A percentile compares a stretch with the other conserved stretches of the same genome.
Evolutionary conservation across 768 basidiomycete genomes (phyloP).

Genomic region (Leccinum ochraceum): DNA sequence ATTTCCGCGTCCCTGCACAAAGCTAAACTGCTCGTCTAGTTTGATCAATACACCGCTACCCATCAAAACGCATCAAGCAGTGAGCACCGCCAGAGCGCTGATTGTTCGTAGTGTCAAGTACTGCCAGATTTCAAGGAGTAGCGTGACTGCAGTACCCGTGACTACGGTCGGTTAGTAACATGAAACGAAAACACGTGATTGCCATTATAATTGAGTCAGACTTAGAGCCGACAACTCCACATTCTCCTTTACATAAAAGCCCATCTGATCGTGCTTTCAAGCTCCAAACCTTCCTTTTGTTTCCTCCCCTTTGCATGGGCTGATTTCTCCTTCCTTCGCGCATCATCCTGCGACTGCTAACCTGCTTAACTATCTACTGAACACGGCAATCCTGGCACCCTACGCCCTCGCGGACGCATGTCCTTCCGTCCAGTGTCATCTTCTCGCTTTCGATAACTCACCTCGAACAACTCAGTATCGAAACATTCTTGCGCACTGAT

Average conservation of each 20-base stretch:
- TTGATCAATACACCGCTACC: not conserved
- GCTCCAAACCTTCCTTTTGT: not conserved
- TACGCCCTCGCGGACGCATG: conserved; percentile 26
- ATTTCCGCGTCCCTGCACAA: conserved; percentile 17
- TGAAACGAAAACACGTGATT: conserved; percentile 21
- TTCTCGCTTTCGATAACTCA: conserved; percentile 14
- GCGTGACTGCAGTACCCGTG: too few species aligned
- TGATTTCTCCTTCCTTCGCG: conserved; percentile 7
- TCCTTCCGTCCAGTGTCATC: conserved; percentile 5
- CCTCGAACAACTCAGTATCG: conserved; percentile 2
- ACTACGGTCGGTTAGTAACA: not conserved
- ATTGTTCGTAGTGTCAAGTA: conserved; percentile 3
- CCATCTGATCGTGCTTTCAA: not conserved
- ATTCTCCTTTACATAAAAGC: conserved; percentile 3
- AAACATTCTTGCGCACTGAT: conserved; percentile 3
- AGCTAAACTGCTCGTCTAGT: not conserved
- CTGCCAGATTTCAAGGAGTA: conserved; percentile 1
- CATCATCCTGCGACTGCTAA: not conserved
- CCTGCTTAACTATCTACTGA: not conserved
- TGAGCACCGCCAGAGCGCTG: conserved; percentile 2
- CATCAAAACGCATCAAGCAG: not conserved
- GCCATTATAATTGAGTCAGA: not conserved
- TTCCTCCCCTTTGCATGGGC: conserved; percentile 16
- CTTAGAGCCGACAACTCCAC: conserved; percentile 14
- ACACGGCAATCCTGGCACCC: conserved; percentile 22